Percentiles rank a stretch among this genome's conserved stretches.
These are phyloP conservation scores for Cenchrus americanus DNA, from an alignment of 176 grass and related monocot species.

Conservation along the genomic window DNA sequence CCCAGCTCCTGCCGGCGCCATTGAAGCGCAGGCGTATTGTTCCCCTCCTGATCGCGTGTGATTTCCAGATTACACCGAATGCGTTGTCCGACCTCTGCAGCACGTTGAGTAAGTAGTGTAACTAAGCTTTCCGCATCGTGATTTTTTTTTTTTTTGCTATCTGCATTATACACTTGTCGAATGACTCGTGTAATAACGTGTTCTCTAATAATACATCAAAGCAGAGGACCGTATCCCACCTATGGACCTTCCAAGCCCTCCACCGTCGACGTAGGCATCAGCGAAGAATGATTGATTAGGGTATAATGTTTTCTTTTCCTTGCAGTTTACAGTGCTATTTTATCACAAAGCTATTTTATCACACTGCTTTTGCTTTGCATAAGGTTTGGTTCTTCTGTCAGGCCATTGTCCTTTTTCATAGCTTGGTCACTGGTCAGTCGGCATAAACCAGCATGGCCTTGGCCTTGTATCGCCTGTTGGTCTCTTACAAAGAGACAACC, in stretches of 20 bases:
- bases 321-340: no score
- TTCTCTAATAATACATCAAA: not conserved
- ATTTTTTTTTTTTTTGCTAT: not conserved
- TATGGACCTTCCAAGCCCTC: not conserved
- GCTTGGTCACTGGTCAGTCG: no score
- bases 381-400: not conserved
- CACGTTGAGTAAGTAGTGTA: not conserved
- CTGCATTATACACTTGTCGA: no score
- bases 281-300: no score
- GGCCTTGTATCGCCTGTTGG: no score
- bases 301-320: no score
- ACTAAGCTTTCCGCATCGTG: not conserved
- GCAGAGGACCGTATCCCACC: not conserved
- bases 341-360: no score
- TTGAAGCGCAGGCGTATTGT: not conserved
- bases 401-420: no score
- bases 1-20: not conserved
- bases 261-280: not conserved
- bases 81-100: not conserved
- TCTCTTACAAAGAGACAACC: no score
- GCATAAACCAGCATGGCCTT: no score
- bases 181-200: not conserved
- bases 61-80: not conserved
- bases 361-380: not conserved
- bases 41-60: not conserved